phyloP scores from a whole-genome alignment of 495 filamentous ascomycete genomes.

The Penicillium cosmopolitanum region DNA sequence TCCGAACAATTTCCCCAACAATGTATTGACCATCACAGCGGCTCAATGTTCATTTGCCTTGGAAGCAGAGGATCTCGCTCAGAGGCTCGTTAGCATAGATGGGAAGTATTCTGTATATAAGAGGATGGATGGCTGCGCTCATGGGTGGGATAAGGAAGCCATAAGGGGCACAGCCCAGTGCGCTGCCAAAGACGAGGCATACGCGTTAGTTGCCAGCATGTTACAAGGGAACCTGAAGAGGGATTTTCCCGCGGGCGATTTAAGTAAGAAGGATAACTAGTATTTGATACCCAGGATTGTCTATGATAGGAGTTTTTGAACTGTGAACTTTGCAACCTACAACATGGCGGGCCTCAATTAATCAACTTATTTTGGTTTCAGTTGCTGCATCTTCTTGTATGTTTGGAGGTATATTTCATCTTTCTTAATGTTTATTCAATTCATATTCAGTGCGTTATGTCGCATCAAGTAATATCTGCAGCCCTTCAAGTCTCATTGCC shows the following conservation, averaged over 20 bases:
- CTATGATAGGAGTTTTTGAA: background rate
- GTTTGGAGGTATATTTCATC: background rate
- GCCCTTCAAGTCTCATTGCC: slow-evolving; percentile 2
- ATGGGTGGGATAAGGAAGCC: slow-evolving; percentile 45
- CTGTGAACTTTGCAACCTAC: no score
- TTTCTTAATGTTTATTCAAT: background rate
- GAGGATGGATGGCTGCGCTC: slow-evolving; percentile 46
- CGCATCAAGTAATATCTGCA: slow-evolving; percentile 12
- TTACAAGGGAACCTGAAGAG: slow-evolving; percentile 7
- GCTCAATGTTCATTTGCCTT: slow-evolving; percentile 42
- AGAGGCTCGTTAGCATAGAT: slow-evolving; percentile 31
- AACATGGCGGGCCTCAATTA: no score
- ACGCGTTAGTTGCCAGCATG: slow-evolving; percentile 34
- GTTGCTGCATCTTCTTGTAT: background rate
- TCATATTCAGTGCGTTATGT: background rate
- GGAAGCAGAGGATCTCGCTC: slow-evolving; percentile 48
- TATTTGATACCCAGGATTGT: slow-evolving; percentile 5
- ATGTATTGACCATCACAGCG: slow-evolving; percentile 47
- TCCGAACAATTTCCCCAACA: slow-evolving; percentile 37
- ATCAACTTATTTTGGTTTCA: no score
- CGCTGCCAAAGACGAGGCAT: slow-evolving; percentile 41
- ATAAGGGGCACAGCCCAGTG: slow-evolving; percentile 27
- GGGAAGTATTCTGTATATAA: slow-evolving; percentile 37
- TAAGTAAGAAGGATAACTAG: background rate
- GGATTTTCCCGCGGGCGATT: background rate